A percentile compares a stretch with the other conserved stretches of the same genome.
These are phyloP conservation scores for Suillus hirtellus DNA, from an alignment of 768 basidiomycete species.

Conservation along the genomic window DNA sequence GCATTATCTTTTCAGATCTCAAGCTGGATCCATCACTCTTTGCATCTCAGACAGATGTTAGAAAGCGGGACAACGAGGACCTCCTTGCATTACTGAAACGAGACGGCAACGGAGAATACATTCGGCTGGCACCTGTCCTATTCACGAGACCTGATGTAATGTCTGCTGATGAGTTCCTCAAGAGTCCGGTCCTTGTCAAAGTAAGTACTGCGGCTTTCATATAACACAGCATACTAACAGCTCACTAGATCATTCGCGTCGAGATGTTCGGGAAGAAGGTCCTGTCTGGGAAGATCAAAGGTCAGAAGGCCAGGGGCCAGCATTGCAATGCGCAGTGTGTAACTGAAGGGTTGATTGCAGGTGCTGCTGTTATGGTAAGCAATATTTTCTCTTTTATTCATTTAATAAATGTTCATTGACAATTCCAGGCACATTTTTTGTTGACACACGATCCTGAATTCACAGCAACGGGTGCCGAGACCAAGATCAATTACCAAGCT, in stretches of 20 bases:
- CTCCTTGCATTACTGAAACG: neutral
- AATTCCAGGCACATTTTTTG: neutral
- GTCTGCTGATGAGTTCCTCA: neutral
- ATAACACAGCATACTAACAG: neutral
- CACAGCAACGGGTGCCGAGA: too few species aligned
- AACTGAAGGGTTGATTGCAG: neutral
- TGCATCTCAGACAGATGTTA: neutral
- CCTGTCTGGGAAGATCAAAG: neutral
- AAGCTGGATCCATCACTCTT: neutral
- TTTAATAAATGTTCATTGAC: too few species aligned
- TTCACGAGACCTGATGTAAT: neutral
- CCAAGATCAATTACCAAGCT: too few species aligned
- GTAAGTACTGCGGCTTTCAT: too few species aligned
- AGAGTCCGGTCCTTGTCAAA: neutral
- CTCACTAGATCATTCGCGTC: neutral
- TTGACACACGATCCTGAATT: neutral
- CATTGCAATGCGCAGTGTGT: neutral
- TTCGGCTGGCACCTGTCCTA: neutral
- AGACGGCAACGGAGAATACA: neutral
- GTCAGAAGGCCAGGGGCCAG: conserved; percentile 5
- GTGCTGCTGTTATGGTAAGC: neutral
- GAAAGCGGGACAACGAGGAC: neutral
- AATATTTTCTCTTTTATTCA: too few species aligned
- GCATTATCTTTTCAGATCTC: neutral
- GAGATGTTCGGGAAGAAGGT: neutral